These are phyloP conservation scores for Alternaria brassicicola DNA, from an alignment of 2,329 filamentous ascomycete species.

Conservation along the genomic window DNA sequence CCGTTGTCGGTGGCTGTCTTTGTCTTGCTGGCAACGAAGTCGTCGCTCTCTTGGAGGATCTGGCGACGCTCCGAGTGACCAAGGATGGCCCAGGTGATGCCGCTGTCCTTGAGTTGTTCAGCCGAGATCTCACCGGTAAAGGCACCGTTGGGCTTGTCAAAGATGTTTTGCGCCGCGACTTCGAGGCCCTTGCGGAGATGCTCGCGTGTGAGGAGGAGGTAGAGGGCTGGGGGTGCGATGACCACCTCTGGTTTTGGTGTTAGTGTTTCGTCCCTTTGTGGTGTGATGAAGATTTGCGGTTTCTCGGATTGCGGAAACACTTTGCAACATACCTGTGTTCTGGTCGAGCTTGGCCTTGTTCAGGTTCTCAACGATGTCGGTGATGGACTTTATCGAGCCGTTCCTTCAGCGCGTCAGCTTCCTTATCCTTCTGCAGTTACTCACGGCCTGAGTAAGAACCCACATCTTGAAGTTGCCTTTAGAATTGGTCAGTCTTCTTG, in stretches of 20 bases:
- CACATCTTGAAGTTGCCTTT: slow-evolving; percentile 95
- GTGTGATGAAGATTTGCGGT: background rate
- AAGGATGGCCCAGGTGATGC: slow-evolving; percentile 87
- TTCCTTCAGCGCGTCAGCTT: slow-evolving; percentile 68
- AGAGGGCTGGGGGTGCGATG: slow-evolving; percentile 87
- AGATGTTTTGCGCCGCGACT: slow-evolving; percentile 96
- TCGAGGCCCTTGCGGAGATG: slow-evolving; percentile 76
- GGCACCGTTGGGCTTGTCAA: slow-evolving; percentile 93
- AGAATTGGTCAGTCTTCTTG: no score
- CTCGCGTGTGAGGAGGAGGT: slow-evolving; percentile 86
- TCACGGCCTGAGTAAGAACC: slow-evolving; percentile 33
- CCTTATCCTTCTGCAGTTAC: slow-evolving; percentile 11
- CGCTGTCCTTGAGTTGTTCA: slow-evolving; percentile 85
- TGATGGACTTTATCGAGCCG: slow-evolving; percentile 87
- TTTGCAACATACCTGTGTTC: slow-evolving; percentile 65
- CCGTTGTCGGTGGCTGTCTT: slow-evolving; percentile 89
- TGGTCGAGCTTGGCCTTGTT: slow-evolving; percentile 83
- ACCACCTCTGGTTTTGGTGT: slow-evolving; percentile 76
- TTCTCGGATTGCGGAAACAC: background rate
- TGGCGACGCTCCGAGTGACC: slow-evolving; percentile 96
- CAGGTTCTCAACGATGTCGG: slow-evolving; percentile 85
- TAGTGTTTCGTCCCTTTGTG: slow-evolving; percentile 7
- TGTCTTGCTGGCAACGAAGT: slow-evolving; percentile 88
- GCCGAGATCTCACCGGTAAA: slow-evolving; percentile 97
- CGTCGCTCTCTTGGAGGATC: slow-evolving; percentile 82